These are phyloP conservation scores for Zygoascus tannicola DNA, from an alignment of 805 yeast genomes.

Conservation along the genomic window DNA sequence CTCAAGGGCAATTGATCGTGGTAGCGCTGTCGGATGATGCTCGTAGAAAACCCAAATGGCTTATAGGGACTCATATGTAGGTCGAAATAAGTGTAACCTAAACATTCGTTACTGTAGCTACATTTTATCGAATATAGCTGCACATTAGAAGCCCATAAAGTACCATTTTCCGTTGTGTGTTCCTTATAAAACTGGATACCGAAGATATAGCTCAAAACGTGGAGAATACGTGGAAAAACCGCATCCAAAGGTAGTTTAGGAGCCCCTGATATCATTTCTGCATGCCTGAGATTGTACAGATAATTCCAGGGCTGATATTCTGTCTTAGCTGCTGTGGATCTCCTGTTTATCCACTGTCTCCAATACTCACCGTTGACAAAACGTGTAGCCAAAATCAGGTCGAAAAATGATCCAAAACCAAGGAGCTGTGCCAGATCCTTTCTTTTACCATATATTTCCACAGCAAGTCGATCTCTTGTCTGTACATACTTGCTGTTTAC, in stretches of 20 bases:
- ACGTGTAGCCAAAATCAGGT: not conserved
- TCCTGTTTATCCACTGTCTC: too few species aligned
- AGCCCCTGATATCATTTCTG: not conserved
- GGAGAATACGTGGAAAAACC: not conserved
- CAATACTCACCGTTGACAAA: too few species aligned
- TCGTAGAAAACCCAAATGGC: not conserved
- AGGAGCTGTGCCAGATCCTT: not conserved
- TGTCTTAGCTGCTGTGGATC: too few species aligned
- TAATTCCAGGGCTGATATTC: not conserved
- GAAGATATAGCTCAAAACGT: not conserved
- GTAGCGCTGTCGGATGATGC: not conserved
- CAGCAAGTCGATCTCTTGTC: not conserved
- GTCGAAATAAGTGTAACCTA: conserved; percentile 1
- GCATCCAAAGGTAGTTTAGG: not conserved
- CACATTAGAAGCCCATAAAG: not conserved
- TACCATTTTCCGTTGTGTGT: not conserved
- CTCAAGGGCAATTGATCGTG: not conserved
- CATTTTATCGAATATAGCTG: not conserved
- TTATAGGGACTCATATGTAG: not conserved
- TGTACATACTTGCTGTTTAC: not conserved
- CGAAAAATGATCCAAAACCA: not conserved
- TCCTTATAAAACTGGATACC: not conserved
- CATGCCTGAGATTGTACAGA: not conserved
- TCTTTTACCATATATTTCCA: not conserved
- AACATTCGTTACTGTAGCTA: not conserved